Evolutionary conservation across 2,329 filamentous ascomycete species (phyloP), one percentile per base, ranked within the genome.

Genomic region (Sodiomyces alkalinus): DNA sequence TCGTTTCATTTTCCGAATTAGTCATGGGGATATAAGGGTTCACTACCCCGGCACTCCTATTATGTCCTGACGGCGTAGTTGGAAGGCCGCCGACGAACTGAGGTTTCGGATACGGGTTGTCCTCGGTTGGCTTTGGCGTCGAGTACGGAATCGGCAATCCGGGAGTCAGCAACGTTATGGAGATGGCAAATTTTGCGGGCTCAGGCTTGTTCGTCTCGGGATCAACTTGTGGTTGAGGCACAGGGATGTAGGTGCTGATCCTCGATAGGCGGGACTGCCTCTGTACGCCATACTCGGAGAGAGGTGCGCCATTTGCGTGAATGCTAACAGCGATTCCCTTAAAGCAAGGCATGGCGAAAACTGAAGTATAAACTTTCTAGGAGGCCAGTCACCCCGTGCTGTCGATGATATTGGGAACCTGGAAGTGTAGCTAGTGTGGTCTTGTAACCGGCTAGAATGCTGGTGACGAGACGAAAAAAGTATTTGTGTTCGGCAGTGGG

Each of bases 251-350:
- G 45, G 82, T 85, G 50, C 85, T 93, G 58, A 98, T 94, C 47
- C 90, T 80, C 37, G 82, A 86, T 38, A 83, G 69, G 44, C 83
- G 79, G 33, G 82, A 85, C 56, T 94, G 83, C 51, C 85, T 90
- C 60, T 96, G 87, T 43, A 96, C 80, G 45, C 86, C 87, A 60
- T 92, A 78, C 58, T 98, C 90, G 37, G 85, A 67, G 40, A 98
- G 73, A 40, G 90, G 86, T 42, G 83, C 62, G 37, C 67, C 68
- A 49, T 76, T 75, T 33, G 73, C 70, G 60, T 98, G 90, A 53
- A 96, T 92, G 68, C 82, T 92, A 52, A 96, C 87, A 46, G 90
- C 87, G 59, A 98, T 85, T 58, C 90, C 90, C 65, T 96, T 92
- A 64, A 96, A 98, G 73, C 86, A 96, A 62, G 90, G 90, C 90